Conservation (phyloP, 192 early-diverging fungal species). For the Backusella mclennaniae region DNA sequence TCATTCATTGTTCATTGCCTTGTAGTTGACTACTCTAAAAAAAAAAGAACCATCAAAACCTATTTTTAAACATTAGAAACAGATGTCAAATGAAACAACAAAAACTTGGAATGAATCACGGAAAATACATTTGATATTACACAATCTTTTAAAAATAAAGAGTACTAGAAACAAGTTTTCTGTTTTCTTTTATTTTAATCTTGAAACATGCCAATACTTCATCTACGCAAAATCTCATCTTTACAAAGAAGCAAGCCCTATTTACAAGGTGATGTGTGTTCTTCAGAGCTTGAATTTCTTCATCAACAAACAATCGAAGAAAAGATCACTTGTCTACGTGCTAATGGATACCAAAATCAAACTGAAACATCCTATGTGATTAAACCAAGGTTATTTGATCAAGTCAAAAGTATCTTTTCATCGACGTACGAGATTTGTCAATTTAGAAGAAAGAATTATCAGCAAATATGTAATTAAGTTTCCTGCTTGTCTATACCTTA, state of each 20-base stretch:
- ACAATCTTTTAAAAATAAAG: not conserved
- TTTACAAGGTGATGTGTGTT: not conserved
- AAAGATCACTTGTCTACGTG: not conserved
- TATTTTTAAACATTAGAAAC: not conserved
- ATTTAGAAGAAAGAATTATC: not conserved
- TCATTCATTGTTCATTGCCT: not conserved
- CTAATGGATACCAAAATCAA: not conserved
- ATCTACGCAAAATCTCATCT: not conserved
- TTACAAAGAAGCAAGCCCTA: not conserved
- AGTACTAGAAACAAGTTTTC: not conserved
- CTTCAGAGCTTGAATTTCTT: not conserved
- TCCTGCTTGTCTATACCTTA: too few species aligned
- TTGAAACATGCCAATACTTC: not conserved
- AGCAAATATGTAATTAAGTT: slow-evolving; percentile 2
- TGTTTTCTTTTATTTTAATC: not conserved
- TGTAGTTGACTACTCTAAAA: not conserved
- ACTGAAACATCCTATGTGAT: not conserved
- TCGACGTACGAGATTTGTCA: not conserved
- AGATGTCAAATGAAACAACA: not conserved
- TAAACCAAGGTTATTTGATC: not conserved
- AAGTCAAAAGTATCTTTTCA: not conserved
- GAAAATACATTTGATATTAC: not conserved
- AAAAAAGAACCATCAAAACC: not conserved
- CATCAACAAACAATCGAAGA: not conserved
- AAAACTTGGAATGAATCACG: not conserved